Percentiles rank a stretch among this genome's conserved stretches.
Conservation (phyloP, 1,284 basidiomycete genomes). For the Leccinum solheimii region DNA sequence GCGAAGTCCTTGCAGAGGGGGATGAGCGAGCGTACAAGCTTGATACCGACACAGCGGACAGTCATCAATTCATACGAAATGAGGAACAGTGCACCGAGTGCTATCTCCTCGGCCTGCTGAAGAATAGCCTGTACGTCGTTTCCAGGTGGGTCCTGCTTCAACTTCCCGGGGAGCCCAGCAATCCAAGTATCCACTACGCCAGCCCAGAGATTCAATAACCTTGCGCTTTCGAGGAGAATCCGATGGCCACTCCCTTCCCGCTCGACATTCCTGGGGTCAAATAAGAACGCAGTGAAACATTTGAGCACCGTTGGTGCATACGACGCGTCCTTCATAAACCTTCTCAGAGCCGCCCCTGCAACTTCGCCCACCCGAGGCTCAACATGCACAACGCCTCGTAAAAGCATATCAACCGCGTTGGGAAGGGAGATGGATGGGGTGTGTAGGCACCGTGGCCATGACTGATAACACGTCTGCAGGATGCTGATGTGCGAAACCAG, state of each 20-base stretch:
- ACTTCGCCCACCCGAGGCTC: conserved; percentile 75
- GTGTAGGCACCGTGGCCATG: conserved; percentile 83
- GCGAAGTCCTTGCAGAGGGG: conserved; percentile 43
- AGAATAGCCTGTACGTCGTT: conserved; percentile 40
- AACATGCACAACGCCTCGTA: conserved; percentile 81
- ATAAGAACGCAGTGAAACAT: conserved; percentile 76
- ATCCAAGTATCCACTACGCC: conserved; percentile 74
- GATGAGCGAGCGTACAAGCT: conserved; percentile 56
- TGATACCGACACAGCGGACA: conserved; percentile 59
- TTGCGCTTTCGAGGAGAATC: conserved; percentile 63
- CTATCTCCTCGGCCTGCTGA: conserved; percentile 58
- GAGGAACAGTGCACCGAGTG: conserved; percentile 77
- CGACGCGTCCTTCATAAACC: conserved; percentile 67
- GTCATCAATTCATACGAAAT: conserved; percentile 59
- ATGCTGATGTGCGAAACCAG: conserved; percentile 70
- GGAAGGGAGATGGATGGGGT: conserved; percentile 47
- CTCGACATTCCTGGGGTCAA: conserved; percentile 68
- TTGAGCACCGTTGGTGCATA: conserved; percentile 66
- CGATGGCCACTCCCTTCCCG: conserved; percentile 66
- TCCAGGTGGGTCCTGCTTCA: conserved; percentile 42
- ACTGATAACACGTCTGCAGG: conserved; percentile 78
- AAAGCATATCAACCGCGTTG: conserved; percentile 77
- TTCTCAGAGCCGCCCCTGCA: conserved; percentile 68
- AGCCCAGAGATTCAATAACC: conserved; percentile 75
- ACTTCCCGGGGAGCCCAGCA: conserved; percentile 43